Evolutionary conservation across 257 asterid genomes (phyloP).

Genomic region (Solanum sparsipilum): DNA sequence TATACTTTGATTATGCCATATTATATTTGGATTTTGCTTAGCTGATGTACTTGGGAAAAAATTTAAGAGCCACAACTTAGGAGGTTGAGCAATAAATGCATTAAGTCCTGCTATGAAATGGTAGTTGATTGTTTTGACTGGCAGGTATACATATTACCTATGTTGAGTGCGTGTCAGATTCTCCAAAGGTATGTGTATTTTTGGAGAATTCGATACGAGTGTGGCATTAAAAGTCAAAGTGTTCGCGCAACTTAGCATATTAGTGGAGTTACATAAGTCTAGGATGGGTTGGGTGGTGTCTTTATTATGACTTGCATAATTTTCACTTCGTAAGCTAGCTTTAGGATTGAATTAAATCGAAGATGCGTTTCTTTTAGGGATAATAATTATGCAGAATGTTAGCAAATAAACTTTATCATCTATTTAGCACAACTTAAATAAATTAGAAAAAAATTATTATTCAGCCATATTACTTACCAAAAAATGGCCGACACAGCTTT

Average conservation of each 20-base stretch:
- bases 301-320: not conserved
- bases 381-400: not conserved
- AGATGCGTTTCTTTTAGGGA: not conserved
- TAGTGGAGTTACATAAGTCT: not conserved
- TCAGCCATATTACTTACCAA: too few relatives aligned
- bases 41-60: not conserved
- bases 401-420: too few relatives aligned
- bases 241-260: too few relatives aligned
- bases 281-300: not conserved
- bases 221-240: too few relatives aligned
- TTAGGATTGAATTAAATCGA: too few relatives aligned
- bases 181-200: too few relatives aligned
- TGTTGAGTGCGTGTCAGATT: accelerated
- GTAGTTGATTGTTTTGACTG: not conserved
- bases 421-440: too few relatives aligned
- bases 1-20: not conserved
- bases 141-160: not conserved
- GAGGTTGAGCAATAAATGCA: not conserved
- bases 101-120: not conserved
- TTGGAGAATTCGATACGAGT: accelerated
- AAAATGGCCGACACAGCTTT: too few relatives aligned
- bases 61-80: not conserved
- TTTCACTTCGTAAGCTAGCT: too few relatives aligned
- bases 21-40: not conserved
- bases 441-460: too few relatives aligned